Evolutionary conservation across 768 basidiomycete species (phyloP).

Genomic region (Suillus variegatus): DNA sequence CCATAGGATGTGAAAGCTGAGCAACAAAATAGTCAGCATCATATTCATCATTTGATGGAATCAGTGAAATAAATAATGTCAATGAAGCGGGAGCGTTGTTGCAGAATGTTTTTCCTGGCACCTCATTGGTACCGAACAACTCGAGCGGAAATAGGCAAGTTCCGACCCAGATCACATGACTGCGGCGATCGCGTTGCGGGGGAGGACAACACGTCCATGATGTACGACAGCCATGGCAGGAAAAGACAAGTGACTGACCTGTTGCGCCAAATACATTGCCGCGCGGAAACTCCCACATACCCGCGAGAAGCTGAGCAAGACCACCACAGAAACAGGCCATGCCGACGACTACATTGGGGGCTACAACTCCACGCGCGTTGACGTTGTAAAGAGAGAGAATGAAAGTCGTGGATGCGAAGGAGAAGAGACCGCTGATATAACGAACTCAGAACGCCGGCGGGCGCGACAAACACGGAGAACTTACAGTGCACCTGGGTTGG

Average conservation of each 20-base stretch:
- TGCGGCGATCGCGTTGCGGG: not conserved
- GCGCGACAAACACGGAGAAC: constrained; percentile 3
- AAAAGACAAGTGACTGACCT: constrained; percentile 44
- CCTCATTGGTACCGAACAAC: not conserved
- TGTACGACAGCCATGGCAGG: too few species aligned
- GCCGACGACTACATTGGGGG: constrained; percentile 76
- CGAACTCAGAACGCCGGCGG: not conserved
- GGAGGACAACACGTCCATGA: not conserved
- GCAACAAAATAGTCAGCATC: not conserved
- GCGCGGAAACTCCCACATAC: constrained; percentile 83
- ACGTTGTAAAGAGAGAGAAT: constrained; percentile 78
- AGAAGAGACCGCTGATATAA: constrained; percentile 64
- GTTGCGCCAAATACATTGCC: constrained; percentile 74
- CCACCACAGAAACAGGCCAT: constrained; percentile 89
- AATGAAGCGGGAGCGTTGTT: not conserved
- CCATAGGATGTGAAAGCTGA: constrained; percentile 82
- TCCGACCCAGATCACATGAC: constrained; percentile 9
- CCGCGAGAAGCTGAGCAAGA: constrained; percentile 82
- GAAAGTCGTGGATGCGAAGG: constrained; percentile 83
- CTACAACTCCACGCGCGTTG: constrained; percentile 48
- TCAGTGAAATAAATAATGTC: not conserved
- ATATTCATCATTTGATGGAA: too few species aligned
- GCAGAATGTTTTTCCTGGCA: not conserved
- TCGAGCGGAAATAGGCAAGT: not conserved
- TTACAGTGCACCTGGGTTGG: constrained; percentile 52